A percentile compares a stretch with the other conserved stretches of the same genome.
These are phyloP conservation scores for Trichoderma cornu-damae DNA, from an alignment of 2,329 filamentous ascomycete genomes.

Conservation along the genomic window DNA sequence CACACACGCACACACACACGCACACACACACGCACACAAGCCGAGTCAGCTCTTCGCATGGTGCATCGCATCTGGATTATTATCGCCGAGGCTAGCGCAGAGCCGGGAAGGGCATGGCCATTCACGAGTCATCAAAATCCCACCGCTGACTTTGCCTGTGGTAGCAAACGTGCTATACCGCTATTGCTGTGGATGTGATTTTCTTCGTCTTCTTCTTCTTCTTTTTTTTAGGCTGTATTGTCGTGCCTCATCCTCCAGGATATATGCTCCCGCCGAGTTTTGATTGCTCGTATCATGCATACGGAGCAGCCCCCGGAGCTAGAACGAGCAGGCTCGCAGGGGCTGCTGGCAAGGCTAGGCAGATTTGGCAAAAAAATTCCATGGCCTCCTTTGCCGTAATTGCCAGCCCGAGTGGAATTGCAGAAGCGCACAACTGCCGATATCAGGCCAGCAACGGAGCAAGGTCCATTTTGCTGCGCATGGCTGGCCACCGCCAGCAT, in stretches of 20 bases:
- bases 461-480: background rate
- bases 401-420: background rate
- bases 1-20: no score
- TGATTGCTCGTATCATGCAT: background rate
- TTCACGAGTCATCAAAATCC: background rate
- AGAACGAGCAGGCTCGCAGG: background rate
- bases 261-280: background rate
- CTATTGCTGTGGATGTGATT: background rate
- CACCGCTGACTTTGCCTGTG: background rate
- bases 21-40: no score
- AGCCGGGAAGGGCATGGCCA: background rate
- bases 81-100: background rate
- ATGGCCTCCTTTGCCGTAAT: background rate
- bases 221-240: constrained; percentile 11
- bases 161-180: background rate
- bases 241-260: background rate
- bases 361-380: background rate
- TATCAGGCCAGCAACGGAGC: background rate
- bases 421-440: constrained; percentile 7
- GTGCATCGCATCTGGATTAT: background rate
- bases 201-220: background rate
- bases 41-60: constrained; percentile 13
- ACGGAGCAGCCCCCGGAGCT: no score
- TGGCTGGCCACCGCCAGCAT: no score
- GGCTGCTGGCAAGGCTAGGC: background rate